Base-by-base conservation (phyloP, 495 filamentous ascomycete genomes). In the Bryoglossum gracile region DNA sequence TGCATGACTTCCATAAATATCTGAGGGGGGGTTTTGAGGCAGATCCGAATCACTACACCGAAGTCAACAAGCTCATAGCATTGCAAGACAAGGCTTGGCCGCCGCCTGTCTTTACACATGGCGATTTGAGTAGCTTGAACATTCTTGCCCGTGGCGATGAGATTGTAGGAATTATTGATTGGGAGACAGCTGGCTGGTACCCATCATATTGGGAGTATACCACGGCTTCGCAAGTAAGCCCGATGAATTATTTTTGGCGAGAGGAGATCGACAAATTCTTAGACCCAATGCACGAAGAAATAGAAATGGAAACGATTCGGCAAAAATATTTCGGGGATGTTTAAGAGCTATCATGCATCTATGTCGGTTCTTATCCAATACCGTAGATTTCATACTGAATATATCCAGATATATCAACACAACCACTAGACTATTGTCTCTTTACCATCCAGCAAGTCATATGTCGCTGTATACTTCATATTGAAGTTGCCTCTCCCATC, bases 131-230 rank as follows among this genome's bases (percentile, higher is more conserved):
- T 30, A 66, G 51, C 42, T 47, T 66, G 3, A 64, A 66, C 45
- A 62, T 66, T 17, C 32, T 66, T 21, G 60, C 55, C 8, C 38
- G 46, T 24, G 55, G 50, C 21, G 64, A 61, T 51, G 48, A 60
- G 3, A 50, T 67, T 14, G 67, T 72, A 21, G 70, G 69, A 13
- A 73, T 77, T 46, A 58, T 77, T 59, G 70, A 78, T 58, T 74
- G 68, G 73, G 71, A 74, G 58, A 71, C 66, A 14, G 68, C 71
- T 47, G 69, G 69, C 24, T 76, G 71, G 71, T 72, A 67, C 56
- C 71, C 70, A 11, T 56, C 57, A 11, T 75, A 75, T 54, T 76
- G 66, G 68, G 73, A 77, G 63, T 76, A 75, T 47, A 51, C 53
- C 14, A 42, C 67, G 10, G 72, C 73, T 6, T 58, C 56, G 47